Conservation (phyloP, 1,284 basidiomycete species). For the Paramarasmius palmivorus region DNA sequence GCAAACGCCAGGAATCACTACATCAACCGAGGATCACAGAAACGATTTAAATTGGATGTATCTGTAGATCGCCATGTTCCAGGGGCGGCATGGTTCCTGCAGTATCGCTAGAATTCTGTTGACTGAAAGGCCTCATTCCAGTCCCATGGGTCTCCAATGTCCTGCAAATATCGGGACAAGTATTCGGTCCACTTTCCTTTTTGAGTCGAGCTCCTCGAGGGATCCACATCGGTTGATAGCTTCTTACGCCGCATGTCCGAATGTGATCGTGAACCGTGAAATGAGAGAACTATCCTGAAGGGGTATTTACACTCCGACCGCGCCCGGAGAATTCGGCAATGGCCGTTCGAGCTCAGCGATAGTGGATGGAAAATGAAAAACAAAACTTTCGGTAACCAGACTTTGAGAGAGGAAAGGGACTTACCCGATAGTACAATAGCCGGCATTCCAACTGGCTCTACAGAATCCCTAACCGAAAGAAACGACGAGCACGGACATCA, state of each 20-base stretch:
- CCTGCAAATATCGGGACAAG: not conserved
- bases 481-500: too few relatives aligned
- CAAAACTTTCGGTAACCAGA: too few relatives aligned
- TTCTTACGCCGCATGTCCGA: conserved; percentile 3
- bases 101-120: not conserved
- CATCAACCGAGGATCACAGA: conserved; percentile 5
- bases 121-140: not conserved
- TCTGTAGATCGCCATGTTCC: conserved; percentile 1
- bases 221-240: conserved; percentile 2
- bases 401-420: too few relatives aligned
- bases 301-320: too few relatives aligned
- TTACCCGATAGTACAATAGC: too few relatives aligned
- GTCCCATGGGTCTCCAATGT: not conserved
- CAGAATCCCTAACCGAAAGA: too few relatives aligned
- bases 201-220: not conserved
- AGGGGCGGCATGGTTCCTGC: not conserved
- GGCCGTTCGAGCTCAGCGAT: too few relatives aligned
- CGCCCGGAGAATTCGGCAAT: too few relatives aligned
- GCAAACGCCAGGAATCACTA: not conserved
- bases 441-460: too few relatives aligned
- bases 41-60: not conserved
- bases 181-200: not conserved
- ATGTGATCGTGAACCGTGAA: not conserved
- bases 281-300: too few relatives aligned
- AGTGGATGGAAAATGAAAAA: too few relatives aligned